phyloP scores from a whole-genome alignment of 345 rosid species.

The Physaria fendleri region DNA sequence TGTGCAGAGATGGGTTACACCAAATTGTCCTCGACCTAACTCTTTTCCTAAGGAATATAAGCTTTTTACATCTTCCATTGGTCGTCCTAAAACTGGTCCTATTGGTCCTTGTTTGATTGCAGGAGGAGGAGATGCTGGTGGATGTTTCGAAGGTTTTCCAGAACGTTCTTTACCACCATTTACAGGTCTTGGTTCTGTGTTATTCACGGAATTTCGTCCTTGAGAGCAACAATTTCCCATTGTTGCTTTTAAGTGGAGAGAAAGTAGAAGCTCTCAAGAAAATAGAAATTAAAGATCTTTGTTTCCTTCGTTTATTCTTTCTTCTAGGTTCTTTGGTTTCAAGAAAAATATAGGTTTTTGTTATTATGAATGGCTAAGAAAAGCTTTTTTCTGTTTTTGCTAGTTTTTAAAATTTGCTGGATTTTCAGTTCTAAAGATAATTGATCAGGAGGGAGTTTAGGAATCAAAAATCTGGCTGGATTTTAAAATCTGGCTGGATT shows the following conservation, averaged over 20 bases:
- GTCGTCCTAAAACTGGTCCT: conserved; percentile 81
- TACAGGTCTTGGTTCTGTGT: too few relatives aligned
- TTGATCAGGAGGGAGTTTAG: conserved; percentile 26
- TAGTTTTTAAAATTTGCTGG: conserved; percentile 7
- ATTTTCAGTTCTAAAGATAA: conserved; percentile 3
- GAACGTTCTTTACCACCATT: too few relatives aligned
- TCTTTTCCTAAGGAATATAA: conserved; percentile 69
- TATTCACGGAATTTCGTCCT: too few relatives aligned
- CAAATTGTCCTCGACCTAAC: conserved; percentile 88
- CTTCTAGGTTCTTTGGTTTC: too few relatives aligned
- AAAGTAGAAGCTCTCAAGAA: too few relatives aligned
- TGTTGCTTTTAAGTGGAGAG: too few relatives aligned
- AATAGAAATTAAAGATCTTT: too few relatives aligned
- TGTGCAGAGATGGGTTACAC: conserved; percentile 80
- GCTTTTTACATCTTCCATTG: conserved; percentile 82
- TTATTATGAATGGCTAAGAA: conserved; percentile 17
- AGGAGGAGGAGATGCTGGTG: conserved; percentile 29
- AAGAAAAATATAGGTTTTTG: too few relatives aligned
- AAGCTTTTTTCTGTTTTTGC: conserved; percentile 22
- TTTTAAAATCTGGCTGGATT: too few relatives aligned
- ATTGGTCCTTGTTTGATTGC: conserved; percentile 39
- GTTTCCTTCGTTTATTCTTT: too few relatives aligned
- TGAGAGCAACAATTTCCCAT: too few relatives aligned
- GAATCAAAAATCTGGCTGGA: conserved; percentile 14
- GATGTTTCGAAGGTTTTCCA: conserved; percentile 20